These are phyloP conservation scores for Posidonia australis DNA, from an alignment of 106 monocot species.

Conservation along the genomic window DNA sequence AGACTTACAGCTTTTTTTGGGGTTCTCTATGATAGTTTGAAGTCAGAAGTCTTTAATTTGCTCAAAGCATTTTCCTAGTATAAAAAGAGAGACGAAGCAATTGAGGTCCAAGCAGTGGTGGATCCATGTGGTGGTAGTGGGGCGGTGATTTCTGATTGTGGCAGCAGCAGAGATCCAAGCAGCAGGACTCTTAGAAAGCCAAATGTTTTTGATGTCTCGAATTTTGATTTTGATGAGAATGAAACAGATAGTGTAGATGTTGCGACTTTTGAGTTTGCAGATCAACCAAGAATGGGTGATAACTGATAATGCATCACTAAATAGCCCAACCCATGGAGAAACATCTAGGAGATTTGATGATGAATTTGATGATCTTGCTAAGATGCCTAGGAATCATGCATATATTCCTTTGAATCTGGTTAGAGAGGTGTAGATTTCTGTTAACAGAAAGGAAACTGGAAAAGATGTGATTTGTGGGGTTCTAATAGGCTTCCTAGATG, in stretches of 20 bases:
- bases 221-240: constrained; percentile 98
- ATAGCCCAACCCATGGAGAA: constrained; percentile 19
- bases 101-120: too few species aligned
- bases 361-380: constrained; percentile 4
- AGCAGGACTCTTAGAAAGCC: constrained; percentile 19
- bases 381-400: constrained; percentile 8
- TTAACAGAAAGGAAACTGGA: constrained; percentile 7
- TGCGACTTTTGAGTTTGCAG: constrained; percentile 97
- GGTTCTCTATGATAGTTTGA: too few species aligned
- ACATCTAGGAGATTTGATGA: constrained; percentile 15
- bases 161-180: too few species aligned
- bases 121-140: too few species aligned
- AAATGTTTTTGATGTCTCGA: constrained; percentile 77
- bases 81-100: too few species aligned
- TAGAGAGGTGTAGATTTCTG: constrained; percentile 5
- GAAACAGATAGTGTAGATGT: constrained; percentile 98
- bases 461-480: neutral
- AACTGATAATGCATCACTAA: constrained; percentile 8
- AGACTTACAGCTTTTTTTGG: too few species aligned
- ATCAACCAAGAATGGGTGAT: constrained; percentile 32
- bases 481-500: neutral
- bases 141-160: too few species aligned
- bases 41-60: too few species aligned
- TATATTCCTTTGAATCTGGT: constrained; percentile 22
- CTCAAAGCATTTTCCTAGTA: too few species aligned